These are phyloP conservation scores for Tausonia pullulans DNA, from an alignment of 1,284 basidiomycete genomes.

Conservation along the genomic window DNA sequence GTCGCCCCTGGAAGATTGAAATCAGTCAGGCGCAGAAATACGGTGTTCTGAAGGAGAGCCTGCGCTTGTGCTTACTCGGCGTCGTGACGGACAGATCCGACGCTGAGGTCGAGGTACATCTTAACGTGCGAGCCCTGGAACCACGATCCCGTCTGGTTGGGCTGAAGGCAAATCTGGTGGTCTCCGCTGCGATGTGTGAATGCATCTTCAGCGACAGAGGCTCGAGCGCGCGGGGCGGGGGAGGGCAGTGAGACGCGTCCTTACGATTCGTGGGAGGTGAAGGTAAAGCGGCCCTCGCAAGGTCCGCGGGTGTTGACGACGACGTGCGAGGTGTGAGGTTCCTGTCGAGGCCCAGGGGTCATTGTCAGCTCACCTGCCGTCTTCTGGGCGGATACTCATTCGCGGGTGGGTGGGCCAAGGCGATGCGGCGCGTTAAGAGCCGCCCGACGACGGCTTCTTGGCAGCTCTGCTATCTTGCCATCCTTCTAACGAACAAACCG, in stretches of 20 bases:
- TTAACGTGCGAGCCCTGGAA: conserved; percentile 78
- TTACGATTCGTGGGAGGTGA: conserved; percentile 81
- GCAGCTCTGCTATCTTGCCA: not conserved
- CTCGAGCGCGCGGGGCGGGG: not conserved
- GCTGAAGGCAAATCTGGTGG: conserved; percentile 89
- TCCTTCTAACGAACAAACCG: not conserved
- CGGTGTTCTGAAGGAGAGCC: not conserved
- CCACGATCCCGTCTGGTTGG: conserved; percentile 74
- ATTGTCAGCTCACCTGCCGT: not conserved
- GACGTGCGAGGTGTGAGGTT: conserved; percentile 35
- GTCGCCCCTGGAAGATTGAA: conserved; percentile 39
- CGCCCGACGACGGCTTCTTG: not conserved
- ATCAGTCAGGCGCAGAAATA: not conserved
- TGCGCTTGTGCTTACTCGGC: conserved; percentile 43
- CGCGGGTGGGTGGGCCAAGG: not conserved
- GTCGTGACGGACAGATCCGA: conserved; percentile 75
- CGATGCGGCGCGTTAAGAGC: not conserved
- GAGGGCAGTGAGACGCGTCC: conserved; percentile 12
- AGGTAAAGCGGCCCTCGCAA: conserved; percentile 84
- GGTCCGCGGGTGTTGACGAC: conserved; percentile 84
- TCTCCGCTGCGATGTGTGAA: conserved; percentile 46
- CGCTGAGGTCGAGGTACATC: conserved; percentile 81
- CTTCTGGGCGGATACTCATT: not conserved
- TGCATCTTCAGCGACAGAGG: not conserved
- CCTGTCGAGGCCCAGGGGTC: not conserved